Base-by-base conservation (phyloP, 768 basidiomycete genomes). In the Strobilomyces dryophilus region DNA sequence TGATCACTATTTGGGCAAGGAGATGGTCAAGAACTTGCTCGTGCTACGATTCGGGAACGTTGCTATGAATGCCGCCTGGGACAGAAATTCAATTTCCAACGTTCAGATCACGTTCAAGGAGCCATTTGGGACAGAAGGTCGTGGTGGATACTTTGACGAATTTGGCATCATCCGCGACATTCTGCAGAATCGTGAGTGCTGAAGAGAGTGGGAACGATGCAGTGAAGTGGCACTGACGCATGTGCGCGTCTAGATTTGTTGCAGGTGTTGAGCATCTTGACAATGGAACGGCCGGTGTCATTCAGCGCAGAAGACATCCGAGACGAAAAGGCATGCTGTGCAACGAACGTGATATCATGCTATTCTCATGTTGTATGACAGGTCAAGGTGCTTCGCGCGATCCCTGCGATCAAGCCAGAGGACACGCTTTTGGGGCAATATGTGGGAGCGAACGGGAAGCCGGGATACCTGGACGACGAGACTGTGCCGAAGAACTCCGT, bases 101-200 rank as follows among this genome's bases (percentile, higher is more conserved):
- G 93, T 99, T 32, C 97, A 99, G 72, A 97, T 98, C 73, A 97
- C 94, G 15, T 98, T 98, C 83, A 98, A 98, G 77, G 97, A 98
- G 72, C 93, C 95, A 2, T 98, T 98, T 68, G 95, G 95, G 18
- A 99, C 95, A 45, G 97, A 99, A 69, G 95, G 95, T n/a, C 90
- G 95, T 60, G 95, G 95, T n/a, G 95, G 97, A 17, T 99, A 99
- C 80, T 99, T 99, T 75, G 95, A 99, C 70, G 95, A 98, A 73
- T 99, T 98, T 73, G 97, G 97, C 51, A 98, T 99, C 70, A 95
- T 99, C 71, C 88, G 95, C 66, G 95, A 99, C 71, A 79, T 99
- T 54, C 76, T 95, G 67, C 95, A 99, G 76, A 99, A 99, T 74
- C 95, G 95, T 97, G 71, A 73, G 95, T 81, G 31, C 3, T 17